Evolutionary conservation across 306 rosid genomes (phyloP).

Genomic region (Cyclanthera cordifolia): DNA sequence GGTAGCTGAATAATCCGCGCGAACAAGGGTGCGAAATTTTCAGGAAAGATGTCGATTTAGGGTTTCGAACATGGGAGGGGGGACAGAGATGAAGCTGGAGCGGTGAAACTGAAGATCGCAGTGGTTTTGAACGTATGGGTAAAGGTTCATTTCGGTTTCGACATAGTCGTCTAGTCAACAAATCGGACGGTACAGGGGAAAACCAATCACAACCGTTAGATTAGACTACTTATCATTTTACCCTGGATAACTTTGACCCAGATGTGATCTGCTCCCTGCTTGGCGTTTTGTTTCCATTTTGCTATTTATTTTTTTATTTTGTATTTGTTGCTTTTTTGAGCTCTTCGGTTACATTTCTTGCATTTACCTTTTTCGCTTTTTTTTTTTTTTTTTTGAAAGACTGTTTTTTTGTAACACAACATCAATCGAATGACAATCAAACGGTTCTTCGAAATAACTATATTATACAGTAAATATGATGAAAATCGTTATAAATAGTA

Average conservation of each 20-base stretch:
- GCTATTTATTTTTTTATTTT: background rate
- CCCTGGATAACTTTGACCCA: background rate
- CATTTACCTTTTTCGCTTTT: background rate
- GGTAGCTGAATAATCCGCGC: background rate
- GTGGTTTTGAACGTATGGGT: constrained; percentile 11
- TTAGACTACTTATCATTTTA: background rate
- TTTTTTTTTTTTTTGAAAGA: no score
- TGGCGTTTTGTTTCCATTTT: background rate
- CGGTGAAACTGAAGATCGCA: constrained; percentile 3
- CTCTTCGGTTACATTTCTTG: background rate
- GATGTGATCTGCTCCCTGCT: background rate
- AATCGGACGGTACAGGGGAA: background rate
- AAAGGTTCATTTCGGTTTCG: background rate
- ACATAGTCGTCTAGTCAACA: background rate
- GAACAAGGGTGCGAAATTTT: background rate
- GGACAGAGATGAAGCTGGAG: background rate
- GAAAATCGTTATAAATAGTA: no score
- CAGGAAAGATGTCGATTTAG: background rate
- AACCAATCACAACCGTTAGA: background rate
- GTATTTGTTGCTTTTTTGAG: background rate
- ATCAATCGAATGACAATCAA: no score
- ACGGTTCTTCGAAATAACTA: no score
- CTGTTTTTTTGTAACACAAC: no score
- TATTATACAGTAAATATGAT: no score
- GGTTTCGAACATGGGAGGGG: background rate